Evolutionary conservation across 495 filamentous ascomycete species (phyloP), one percentile per base, ranked within the genome.

Genomic region (Rostrohypoxylon terebratum): DNA sequence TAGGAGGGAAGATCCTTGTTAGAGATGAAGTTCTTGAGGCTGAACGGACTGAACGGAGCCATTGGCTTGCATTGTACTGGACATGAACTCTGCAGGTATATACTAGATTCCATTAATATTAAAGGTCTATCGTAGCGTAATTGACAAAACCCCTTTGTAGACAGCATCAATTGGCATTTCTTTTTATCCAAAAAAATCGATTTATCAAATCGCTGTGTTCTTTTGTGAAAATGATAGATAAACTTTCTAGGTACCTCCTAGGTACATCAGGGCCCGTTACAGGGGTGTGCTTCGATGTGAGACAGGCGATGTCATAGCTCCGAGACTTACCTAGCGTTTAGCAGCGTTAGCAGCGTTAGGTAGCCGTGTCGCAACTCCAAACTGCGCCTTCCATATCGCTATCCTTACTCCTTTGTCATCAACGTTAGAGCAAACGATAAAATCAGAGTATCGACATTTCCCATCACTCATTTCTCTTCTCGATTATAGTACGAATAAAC

Each of bases 301-400:
- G 55, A 73, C 71, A 36, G 54, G 51, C 70, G 67, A 73, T 72
- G 57, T 73, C 73, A 64, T 72, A 68, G 50, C 47, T 73, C 11
- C 11, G 48, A 62, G 40, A 69, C 55, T 62, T 68, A 65, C 64
- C 59, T 73, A 73, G 64, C 54, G 53, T 64, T 55, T 66, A 54
- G 64, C 65, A 73, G 28, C 54, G 53, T 55, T 66, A 54, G 64
- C 65, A 73, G 28, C 54, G 53, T 64, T 55, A 69, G 60, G 64
- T 68, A 73, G 54, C 70, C 50, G 64, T 66, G 71, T 73, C 66
- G 65, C 71, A 69, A 60, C 48, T 21, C 54, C 63, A 51, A 67
- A 63, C 57, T 54, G 45, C 34, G 50, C 33, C 13, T 64, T 66
- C 33, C 33, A 18, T 28, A 60, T n/a, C 66, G n/a, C 65, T 10